Conservation (phyloP, 257 asterid genomes). For the Solanum sitiens region DNA sequence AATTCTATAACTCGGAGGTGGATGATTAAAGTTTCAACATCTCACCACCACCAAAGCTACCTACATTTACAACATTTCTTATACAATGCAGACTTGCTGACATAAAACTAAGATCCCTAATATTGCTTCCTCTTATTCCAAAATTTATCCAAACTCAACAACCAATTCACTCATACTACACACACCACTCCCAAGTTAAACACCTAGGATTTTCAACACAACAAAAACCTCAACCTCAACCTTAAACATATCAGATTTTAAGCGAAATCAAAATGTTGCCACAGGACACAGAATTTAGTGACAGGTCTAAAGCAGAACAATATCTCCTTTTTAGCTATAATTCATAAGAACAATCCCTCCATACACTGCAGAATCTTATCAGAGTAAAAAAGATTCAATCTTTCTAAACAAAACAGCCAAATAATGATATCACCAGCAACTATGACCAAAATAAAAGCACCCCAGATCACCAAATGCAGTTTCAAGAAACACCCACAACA, state of each 20-base stretch:
- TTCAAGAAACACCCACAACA: neutral
- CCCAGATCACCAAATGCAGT: slow-evolving; percentile 2
- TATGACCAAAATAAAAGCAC: neutral
- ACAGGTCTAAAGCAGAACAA: neutral
- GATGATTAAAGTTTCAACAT: slow-evolving; percentile 1
- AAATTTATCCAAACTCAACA: neutral
- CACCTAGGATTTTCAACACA: neutral
- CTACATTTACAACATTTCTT: neutral
- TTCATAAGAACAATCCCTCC: neutral
- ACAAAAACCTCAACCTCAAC: neutral
- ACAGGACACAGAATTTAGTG: neutral
- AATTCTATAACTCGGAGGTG: slow-evolving; percentile 15
- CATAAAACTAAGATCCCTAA: neutral
- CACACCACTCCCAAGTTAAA: neutral
- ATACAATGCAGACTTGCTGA: neutral
- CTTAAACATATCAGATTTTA: neutral
- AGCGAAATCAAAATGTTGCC: neutral
- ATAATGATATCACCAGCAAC: neutral
- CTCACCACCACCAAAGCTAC: slow-evolving; percentile 18
- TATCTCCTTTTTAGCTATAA: neutral
- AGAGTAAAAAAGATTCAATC: slow-evolving; percentile 1
- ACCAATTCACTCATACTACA: neutral
- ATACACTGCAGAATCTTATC: slow-evolving; percentile 5
- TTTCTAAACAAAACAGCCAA: slow-evolving; percentile 4
- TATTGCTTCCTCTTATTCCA: neutral